These are phyloP conservation scores for Desmodesmus armatus DNA, from an alignment of 139 green algal species.

Conservation along the genomic window DNA sequence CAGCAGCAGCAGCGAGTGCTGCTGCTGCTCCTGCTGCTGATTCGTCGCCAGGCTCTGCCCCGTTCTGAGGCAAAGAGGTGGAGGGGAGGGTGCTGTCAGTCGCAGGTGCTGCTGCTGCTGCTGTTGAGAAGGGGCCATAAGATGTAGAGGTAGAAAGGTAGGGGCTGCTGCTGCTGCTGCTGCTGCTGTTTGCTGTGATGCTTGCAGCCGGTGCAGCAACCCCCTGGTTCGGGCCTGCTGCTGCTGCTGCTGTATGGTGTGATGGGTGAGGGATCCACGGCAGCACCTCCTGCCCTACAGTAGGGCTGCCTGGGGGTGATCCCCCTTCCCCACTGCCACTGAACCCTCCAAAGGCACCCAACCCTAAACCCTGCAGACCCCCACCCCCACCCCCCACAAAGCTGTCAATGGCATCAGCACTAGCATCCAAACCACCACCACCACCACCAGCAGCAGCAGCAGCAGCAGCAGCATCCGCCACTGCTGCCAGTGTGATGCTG, in stretches of 20 bases:
- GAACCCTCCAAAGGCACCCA: too few relatives aligned
- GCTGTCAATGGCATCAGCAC: not conserved
- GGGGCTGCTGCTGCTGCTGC: not conserved
- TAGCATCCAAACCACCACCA: not conserved
- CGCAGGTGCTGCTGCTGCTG: not conserved
- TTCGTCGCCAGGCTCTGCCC: not conserved
- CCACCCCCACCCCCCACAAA: too few relatives aligned
- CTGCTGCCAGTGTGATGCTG: not conserved
- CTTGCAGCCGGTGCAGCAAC: not conserved
- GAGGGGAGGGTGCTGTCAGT: not conserved
- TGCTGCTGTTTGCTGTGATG: not conserved
- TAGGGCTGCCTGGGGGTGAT: too few relatives aligned
- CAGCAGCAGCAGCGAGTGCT: not conserved
- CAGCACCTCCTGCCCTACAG: too few relatives aligned
- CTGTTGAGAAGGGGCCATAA: too few relatives aligned
- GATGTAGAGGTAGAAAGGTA: too few relatives aligned
- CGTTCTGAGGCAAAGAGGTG: not conserved
- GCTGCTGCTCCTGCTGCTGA: constrained; percentile 30
- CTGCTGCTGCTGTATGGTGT: not conserved
- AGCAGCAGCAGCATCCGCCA: not conserved
- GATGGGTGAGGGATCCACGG: too few relatives aligned
- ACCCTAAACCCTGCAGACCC: too few relatives aligned
- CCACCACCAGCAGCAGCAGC: not conserved
- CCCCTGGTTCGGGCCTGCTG: not conserved
- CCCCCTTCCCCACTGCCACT: too few relatives aligned